Base-by-base conservation (phyloP, 108 stramenopile genomes). In the Stephanodiscus triporus region DNA sequence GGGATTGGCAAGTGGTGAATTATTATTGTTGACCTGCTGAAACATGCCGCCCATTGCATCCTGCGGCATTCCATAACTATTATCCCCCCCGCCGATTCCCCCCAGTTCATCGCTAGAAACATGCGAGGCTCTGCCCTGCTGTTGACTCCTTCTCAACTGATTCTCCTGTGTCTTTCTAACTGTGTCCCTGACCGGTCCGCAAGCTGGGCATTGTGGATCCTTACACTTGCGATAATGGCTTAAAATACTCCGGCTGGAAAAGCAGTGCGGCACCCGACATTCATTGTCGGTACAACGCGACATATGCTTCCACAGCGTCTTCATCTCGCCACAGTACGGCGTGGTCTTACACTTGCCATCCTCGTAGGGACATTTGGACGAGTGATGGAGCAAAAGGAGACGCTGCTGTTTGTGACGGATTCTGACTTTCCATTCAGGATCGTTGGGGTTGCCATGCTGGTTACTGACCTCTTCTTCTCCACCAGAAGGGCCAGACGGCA, bases 161-260 rank as follows among this genome's bases (percentile, higher is more conserved):
- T 58, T 83, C 54, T 68, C 75, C 29, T 85, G 85, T 4, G 84
- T 79, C 68, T 90, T 94, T 38, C 90, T 73, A 8, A 99, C 98
- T 16, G 97, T 96, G 54, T 98, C 96, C 13, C 97, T 84, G 0
- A 99, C 99, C 22, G 98, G 98, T n/a, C 89, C 94, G 73, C 98
- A 99, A 0, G 97, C 97, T 7, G 96, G 94, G 74, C 98, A 99
- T 26, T 81, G 67, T 14, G 70, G 69, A 72, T 98, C 96, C 67
- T 97, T 97, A 75, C 99, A 99, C 62, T 96, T 95, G 57, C 96
- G 90, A 85, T 98, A 98, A 83, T 99, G 99, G 71, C 95, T 95
- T 49, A 99, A 87, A 69, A 99, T 96, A 47, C 97, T 96, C 20
- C 99, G 82, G 42, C 96, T 97, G 0, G 97, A 98, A 64, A 98